Evolutionary conservation across 2,329 filamentous ascomycete genomes (phyloP).

Genomic region (Seiridium cupressi): DNA sequence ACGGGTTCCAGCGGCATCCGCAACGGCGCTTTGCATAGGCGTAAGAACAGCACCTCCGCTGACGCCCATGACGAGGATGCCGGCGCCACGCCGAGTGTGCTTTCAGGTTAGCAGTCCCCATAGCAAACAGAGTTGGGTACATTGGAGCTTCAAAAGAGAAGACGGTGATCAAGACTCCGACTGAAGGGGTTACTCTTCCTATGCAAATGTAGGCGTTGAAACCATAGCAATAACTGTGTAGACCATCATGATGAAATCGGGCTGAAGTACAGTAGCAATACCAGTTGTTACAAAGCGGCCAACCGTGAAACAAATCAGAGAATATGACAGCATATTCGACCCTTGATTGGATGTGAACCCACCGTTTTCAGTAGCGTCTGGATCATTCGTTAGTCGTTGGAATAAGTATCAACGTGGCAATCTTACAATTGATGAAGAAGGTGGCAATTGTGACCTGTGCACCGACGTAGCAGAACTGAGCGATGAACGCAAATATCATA

Average conservation of each 20-base stretch:
- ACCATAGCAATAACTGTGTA: slow-evolving; percentile 74
- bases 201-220: slow-evolving; percentile 34
- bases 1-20: slow-evolving; percentile 33
- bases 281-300: slow-evolving; percentile 59
- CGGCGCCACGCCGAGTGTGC: slow-evolving; percentile 10
- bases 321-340: slow-evolving; percentile 57
- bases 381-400: not conserved
- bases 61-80: slow-evolving; percentile 13
- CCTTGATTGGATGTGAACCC: slow-evolving; percentile 16
- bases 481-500: slow-evolving; percentile 52
- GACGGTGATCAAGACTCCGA: slow-evolving; percentile 7
- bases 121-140: slow-evolving; percentile 10
- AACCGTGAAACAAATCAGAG: slow-evolving; percentile 67
- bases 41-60: slow-evolving; percentile 10
- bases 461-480: slow-evolving; percentile 57
- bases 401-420: not conserved
- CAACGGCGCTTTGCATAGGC: slow-evolving; percentile 21
- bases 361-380: not conserved
- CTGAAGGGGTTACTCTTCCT: not conserved
- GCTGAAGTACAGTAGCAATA: slow-evolving; percentile 23
- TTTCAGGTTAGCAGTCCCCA: slow-evolving; percentile 10
- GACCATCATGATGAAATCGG: slow-evolving; percentile 45
- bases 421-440: slow-evolving; percentile 44
- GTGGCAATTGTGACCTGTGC: slow-evolving; percentile 45
- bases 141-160: slow-evolving; percentile 13